Evolutionary conservation across 441 rosid genomes (phyloP), one percentile per base, ranked within the genome.

Genomic region (Pelargonium australe): DNA sequence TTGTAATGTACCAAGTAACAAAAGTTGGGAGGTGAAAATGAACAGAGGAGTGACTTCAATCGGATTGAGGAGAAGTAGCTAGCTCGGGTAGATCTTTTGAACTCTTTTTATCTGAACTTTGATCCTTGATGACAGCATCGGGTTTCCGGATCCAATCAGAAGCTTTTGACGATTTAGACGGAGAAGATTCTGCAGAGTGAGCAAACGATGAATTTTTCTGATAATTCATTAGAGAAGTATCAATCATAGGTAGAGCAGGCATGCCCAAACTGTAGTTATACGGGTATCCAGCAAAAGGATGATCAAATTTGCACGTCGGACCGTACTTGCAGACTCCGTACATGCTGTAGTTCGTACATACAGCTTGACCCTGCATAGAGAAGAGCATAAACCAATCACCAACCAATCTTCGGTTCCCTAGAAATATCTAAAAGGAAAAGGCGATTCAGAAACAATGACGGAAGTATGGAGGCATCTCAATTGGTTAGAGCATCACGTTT

Each of bases 331-430:
- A 53, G 5, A 53, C 60, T 53, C 60, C 60, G 17, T 53, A 53
- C 60, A 53, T 53, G n/a, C 20, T 53, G 20, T 53, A 53, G 20
- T 53, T 53, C 2, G 60, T n/a, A 53, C 60, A 53, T 53, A 53
- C 23, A 53, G 60, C 9, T 53, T 53, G 60, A 1, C 96, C 93
- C 96, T 89, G 83, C 76, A 77, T 20, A 65, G 17, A 55, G 73
- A 71, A 20, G 64, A 75, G 13, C 25, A 73, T 13, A 13, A 63
- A 72, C 63, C 23, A 20, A 58, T 20, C 23, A 60, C 20, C 64
- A 60, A 23, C 10, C 20, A 4, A 20, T 31, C 37, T 3, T 6
- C 37, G 6, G 37, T 3, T 31, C 37, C 37, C 37, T 31, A 31
- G 37, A 31, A 31, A 31, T 28, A 31, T 31, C 37, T 31, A 31